Base-by-base conservation (phyloP, 768 basidiomycete species). In the Collybia sordida region DNA sequence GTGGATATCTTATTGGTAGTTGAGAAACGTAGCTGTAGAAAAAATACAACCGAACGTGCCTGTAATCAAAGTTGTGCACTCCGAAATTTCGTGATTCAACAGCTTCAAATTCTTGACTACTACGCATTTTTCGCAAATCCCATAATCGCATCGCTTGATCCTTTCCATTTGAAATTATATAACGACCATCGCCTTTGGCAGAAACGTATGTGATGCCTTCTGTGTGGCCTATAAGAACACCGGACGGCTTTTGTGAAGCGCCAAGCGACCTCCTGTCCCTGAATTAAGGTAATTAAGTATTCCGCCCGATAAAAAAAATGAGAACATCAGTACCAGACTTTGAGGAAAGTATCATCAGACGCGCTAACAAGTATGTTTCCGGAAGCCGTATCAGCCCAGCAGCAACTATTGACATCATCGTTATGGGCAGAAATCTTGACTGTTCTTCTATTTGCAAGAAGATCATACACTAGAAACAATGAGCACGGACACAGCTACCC, bases 131-230 rank as follows among this genome's bases (percentile, higher is more conserved):
- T 42, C 96, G 84, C 39, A 98, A 72, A 68, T 98, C 96, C 90
- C 96, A 98, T 19, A 98, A 69, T 6, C 93, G 84, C 43, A 93
- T 73, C 1, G 90, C 82, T 59, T 98, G 95, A 63, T 98, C 96
- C 68, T 98, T 98, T 31, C 93, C 93, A 60, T 98, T 98, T 15
- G 92, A 94, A 39, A 98, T 86, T 40, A 96, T 74, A 64, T 98
- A 98, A 51, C 96, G 85, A 7, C 96, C 96, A 61, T 98, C 96
- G 4, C 96, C 96, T 60, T 97, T 98, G 1, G 96, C 88, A 27
- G 93, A 88, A 12, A 97, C 93, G 56, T 92, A 91, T 4, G 96
- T 94, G 50, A 98, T 88, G 36, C 96, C 93, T 60, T 98, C 95
- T 0, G 93, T 97, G 56, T 98, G 96, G 0, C 97, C 97, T 37